Evolutionary conservation across 2,329 filamentous ascomycete species (phyloP).

Genomic region (Penicillium crustosum): DNA sequence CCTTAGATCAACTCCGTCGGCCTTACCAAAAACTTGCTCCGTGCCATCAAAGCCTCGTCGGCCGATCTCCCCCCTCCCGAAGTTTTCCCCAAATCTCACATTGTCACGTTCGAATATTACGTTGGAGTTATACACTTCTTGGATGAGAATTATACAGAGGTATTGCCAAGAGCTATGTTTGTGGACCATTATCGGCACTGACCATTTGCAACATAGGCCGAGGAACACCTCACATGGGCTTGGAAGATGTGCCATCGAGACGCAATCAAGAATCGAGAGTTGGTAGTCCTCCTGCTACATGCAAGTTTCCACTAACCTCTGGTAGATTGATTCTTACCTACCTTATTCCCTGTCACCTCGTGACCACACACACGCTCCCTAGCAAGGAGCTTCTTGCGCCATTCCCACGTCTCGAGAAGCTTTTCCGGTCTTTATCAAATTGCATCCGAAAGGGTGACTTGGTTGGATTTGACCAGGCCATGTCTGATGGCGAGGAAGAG

Average conservation of each 20-base stretch:
- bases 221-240: constrained; percentile 75
- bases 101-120: constrained; percentile 96
- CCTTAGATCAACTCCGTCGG: constrained; percentile 75
- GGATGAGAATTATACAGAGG: constrained; percentile 86
- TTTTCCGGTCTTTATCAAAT: constrained; percentile 74
- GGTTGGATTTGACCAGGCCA: constrained; percentile 76
- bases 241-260: constrained; percentile 77
- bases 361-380: constrained; percentile 84
- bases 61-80: constrained; percentile 79
- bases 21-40: constrained; percentile 87
- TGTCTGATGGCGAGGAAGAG: constrained; percentile 80
- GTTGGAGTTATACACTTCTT: constrained; percentile 90
- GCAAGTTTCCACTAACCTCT: constrained; percentile 24
- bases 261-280: constrained; percentile 78
- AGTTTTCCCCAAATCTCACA: constrained; percentile 81
- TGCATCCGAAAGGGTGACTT: constrained; percentile 84
- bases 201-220: constrained; percentile 56
- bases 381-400: constrained; percentile 67
- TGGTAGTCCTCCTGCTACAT: constrained; percentile 32
- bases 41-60: constrained; percentile 72
- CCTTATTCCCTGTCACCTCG: constrained; percentile 86
- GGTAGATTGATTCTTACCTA: constrained; percentile 85
- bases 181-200: constrained; percentile 2
- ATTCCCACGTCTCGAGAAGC: constrained; percentile 71
- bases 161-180: constrained; percentile 37